A percentile compares a stretch with the other conserved stretches of the same genome.
Evolutionary conservation across 169 alveolate genomes (phyloP).

Genomic region (Eimeria praecox): DNA sequence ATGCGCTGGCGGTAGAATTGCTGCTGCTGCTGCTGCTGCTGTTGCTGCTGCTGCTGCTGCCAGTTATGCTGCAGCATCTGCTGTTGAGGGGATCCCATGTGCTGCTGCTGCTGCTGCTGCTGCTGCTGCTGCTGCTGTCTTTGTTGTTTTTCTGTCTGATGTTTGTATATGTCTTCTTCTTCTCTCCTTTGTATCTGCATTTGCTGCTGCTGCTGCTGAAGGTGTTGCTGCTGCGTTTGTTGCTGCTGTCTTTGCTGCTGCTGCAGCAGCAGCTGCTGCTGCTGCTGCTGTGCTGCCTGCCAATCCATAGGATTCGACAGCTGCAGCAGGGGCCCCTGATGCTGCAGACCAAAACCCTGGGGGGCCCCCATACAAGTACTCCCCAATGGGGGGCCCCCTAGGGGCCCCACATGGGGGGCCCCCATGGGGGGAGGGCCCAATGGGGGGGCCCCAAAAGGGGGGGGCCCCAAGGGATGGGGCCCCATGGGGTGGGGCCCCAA

Average conservation of each 20-base stretch:
- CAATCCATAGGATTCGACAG: not conserved
- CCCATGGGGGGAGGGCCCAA: no score
- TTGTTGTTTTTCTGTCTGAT: not conserved
- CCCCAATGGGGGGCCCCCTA: not conserved
- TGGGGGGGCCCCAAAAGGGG: no score
- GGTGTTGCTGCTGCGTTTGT: conserved; percentile 4
- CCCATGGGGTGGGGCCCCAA: not conserved
- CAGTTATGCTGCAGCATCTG: not conserved
- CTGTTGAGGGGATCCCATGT: not conserved
- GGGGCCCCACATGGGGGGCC: no score
- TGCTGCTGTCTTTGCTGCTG: not conserved
- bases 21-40: not conserved
- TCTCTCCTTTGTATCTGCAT: not conserved
- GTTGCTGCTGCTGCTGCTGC: not conserved
- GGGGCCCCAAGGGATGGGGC: not conserved
- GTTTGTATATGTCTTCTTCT: not conserved
- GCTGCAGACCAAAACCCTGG: not conserved
- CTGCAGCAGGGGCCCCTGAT: not conserved
- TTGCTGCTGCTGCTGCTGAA: not conserved
- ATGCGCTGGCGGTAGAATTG: no score
- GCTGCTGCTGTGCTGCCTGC: not conserved
- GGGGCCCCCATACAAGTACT: not conserved
- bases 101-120: not conserved
- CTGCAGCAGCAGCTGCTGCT: not conserved
- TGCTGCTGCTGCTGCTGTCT: not conserved